phyloP scores from a whole-genome alignment of 2,329 filamentous ascomycete species.

The Paecilomyces sp. region DNA sequence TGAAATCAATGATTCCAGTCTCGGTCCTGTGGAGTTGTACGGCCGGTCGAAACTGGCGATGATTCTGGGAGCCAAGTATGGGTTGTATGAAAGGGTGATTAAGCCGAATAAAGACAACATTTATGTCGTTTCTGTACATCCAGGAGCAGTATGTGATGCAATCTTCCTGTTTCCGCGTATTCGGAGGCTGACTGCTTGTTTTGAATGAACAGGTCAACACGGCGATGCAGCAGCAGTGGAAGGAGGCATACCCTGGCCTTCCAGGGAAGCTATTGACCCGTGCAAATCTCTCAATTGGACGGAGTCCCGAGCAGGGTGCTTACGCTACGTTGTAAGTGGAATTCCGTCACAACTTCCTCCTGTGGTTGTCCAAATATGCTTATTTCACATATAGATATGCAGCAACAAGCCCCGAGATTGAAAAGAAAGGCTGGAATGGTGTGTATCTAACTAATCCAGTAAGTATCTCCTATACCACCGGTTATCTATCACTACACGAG shows the following conservation, averaged over 20 bases:
- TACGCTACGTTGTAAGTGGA: slow-evolving; percentile 37
- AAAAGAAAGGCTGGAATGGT: slow-evolving; percentile 38
- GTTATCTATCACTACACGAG: background rate
- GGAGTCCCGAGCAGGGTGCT: slow-evolving; percentile 36
- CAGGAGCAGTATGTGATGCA: slow-evolving; percentile 25
- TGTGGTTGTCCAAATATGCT: background rate
- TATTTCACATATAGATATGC: slow-evolving; percentile 15
- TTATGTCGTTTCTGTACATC: slow-evolving; percentile 37
- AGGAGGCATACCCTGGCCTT: slow-evolving; percentile 38
- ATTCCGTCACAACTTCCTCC: background rate
- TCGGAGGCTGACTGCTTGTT: background rate
- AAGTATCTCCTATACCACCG: background rate
- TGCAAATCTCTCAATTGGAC: slow-evolving; percentile 26
- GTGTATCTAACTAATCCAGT: slow-evolving; percentile 36
- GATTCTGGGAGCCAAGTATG: slow-evolving; percentile 38
- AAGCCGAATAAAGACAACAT: slow-evolving; percentile 35
- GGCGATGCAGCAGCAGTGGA: slow-evolving; percentile 41
- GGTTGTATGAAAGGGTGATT: slow-evolving; percentile 35
- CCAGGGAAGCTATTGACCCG: slow-evolving; percentile 32
- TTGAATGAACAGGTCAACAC: slow-evolving; percentile 33
- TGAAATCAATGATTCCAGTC: slow-evolving; percentile 35
- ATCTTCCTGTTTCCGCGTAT: background rate
- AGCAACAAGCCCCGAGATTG: slow-evolving; percentile 33
- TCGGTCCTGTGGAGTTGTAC: slow-evolving; percentile 32
- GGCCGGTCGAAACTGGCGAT: slow-evolving; percentile 37